Evolutionary conservation across 164 flowering plant species (phyloP).

Genomic region (Litsea cubeba): DNA sequence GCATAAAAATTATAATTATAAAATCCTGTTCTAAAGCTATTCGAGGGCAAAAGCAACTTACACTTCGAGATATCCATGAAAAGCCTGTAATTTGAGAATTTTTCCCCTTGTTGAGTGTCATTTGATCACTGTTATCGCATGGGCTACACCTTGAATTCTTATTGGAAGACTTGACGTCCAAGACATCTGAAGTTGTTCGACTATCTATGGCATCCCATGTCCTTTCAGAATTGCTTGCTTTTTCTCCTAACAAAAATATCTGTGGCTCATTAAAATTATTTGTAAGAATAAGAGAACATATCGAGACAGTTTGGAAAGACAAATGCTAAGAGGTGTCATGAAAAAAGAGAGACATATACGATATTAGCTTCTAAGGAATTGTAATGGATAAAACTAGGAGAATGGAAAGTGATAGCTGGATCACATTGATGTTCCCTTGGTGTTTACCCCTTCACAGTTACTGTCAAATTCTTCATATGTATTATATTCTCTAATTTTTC

Average conservation of each 20-base stretch:
- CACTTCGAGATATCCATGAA: slow-evolving; percentile 1
- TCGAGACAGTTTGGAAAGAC: not conserved
- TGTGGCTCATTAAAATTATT: slow-evolving; percentile 8
- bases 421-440: not conserved
- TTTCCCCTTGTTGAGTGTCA: not conserved
- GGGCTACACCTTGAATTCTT: slow-evolving; percentile 18
- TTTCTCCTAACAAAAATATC: slow-evolving; percentile 31
- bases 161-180: slow-evolving; percentile 8
- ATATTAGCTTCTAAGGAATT: not conserved
- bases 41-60: not conserved
- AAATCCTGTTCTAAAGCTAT: not conserved
- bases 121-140: slow-evolving; percentile 22
- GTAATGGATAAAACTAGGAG: not conserved
- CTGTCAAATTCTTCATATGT: not conserved
- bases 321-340: not conserved
- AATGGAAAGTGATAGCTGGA: not conserved
- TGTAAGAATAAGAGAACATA: not conserved
- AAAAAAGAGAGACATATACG: not conserved
- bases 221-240: slow-evolving; percentile 18
- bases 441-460: not conserved
- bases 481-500: not conserved
- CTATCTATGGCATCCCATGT: slow-evolving; percentile 13
- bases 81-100: not conserved
- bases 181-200: slow-evolving; percentile 6
- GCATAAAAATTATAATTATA: not conserved